These are phyloP conservation scores for Kondoa subrosea DNA, from an alignment of 768 basidiomycete genomes.

Conservation along the genomic window DNA sequence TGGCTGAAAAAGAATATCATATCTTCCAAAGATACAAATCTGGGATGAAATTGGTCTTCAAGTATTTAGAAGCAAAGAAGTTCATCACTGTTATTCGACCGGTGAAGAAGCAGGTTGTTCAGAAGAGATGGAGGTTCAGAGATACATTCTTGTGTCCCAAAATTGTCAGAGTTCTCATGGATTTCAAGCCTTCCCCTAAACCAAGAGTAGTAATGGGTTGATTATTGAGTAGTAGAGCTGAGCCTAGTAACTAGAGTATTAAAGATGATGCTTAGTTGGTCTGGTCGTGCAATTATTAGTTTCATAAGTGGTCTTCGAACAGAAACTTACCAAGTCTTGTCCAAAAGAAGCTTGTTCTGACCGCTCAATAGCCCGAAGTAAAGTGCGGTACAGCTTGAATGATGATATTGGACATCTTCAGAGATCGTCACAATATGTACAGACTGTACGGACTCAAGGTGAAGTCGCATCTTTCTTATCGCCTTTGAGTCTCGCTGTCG, in stretches of 20 bases:
- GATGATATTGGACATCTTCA: not conserved
- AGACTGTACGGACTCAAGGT: not conserved
- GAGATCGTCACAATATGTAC: not conserved
- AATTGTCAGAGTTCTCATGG: not conserved
- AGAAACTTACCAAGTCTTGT: no score
- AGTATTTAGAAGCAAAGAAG: not conserved
- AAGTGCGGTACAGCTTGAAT: not conserved
- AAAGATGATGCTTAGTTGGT: no score
- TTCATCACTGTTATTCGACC: not conserved
- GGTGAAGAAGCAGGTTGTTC: not conserved
- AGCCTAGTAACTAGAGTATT: no score
- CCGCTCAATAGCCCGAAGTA: not conserved
- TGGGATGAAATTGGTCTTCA: not conserved
- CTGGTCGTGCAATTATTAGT: no score
- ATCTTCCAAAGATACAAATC: no score
- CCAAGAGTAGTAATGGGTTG: not conserved
- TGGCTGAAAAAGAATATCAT: no score
- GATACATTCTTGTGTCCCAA: not conserved
- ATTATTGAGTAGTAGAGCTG: not conserved
- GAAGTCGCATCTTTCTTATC: not conserved
- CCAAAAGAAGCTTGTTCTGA: no score
- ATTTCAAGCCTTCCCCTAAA: not conserved
- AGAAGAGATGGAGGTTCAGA: not conserved
- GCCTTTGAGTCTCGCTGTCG: slow-evolving; percentile 3
- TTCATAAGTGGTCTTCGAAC: no score